These are phyloP conservation scores for Apophysomyces elegans DNA, from an alignment of 371 early-diverging fungal genomes.

Conservation along the genomic window DNA sequence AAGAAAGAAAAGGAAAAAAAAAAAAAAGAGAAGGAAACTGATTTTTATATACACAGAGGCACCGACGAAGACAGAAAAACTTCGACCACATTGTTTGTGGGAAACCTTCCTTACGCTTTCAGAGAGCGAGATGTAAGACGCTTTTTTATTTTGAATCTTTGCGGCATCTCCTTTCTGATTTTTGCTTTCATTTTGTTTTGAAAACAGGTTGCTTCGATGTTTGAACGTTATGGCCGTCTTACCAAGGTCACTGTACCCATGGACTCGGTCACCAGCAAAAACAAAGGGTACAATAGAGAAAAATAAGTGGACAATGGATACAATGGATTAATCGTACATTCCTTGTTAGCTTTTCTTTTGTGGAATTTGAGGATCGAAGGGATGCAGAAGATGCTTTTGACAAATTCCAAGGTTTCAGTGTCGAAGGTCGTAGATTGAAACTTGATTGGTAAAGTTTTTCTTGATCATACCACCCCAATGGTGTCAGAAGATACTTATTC, in stretches of 20 bases:
- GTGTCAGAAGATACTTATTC: neutral
- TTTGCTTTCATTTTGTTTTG: neutral
- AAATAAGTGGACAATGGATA: neutral
- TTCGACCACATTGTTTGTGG: slow-evolving; percentile 74
- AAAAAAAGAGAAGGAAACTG: neutral
- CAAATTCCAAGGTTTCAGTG: slow-evolving; percentile 71
- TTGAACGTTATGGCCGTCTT: slow-evolving; percentile 76
- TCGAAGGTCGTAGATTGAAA: slow-evolving; percentile 76
- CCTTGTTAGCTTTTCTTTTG: slow-evolving; percentile 71
- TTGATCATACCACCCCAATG: neutral
- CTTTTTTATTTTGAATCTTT: neutral
- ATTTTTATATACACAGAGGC: slow-evolving; percentile 39
- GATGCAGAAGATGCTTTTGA: slow-evolving; percentile 81
- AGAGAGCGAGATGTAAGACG: slow-evolving; percentile 65
- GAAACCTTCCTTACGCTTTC: slow-evolving; percentile 81
- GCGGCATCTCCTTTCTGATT: too few species aligned
- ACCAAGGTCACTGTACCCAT: slow-evolving; percentile 69
- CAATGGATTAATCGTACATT: neutral
- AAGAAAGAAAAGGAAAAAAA: too few species aligned
- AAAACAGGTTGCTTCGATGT: slow-evolving; percentile 62
- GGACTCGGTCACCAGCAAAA: slow-evolving; percentile 72
- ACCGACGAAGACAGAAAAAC: slow-evolving; percentile 67
- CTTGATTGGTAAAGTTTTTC: slow-evolving; percentile 65
- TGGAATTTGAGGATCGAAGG: slow-evolving; percentile 75
- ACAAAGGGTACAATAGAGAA: slow-evolving; percentile 67